phyloP scores from a whole-genome alignment of 2,329 filamentous ascomycete genomes.

The Salinomyces thailandicus region DNA sequence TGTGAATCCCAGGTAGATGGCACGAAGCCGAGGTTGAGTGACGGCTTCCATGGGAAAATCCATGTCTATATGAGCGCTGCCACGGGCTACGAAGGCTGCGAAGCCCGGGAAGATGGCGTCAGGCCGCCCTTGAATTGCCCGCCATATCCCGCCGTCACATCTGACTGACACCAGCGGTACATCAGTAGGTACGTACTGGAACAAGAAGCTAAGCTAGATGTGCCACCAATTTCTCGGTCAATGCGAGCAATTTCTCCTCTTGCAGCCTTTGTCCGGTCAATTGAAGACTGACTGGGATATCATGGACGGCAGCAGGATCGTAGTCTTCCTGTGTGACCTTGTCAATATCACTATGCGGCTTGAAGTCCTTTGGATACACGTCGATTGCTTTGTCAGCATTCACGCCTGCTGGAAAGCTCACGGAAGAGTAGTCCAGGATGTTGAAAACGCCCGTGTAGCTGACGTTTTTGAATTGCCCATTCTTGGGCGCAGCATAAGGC shows the following conservation, averaged over 20 bases:
- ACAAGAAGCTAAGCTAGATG: slow-evolving; percentile 3
- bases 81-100: too few species aligned
- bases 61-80: too few species aligned
- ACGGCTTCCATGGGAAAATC: too few species aligned
- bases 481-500: slow-evolving; percentile 33
- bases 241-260: slow-evolving; percentile 28
- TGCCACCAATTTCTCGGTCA: slow-evolving; percentile 7
- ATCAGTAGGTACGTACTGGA: too few species aligned
- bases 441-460: slow-evolving; percentile 37
- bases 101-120: too few species aligned
- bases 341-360: slow-evolving; percentile 30
- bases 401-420: slow-evolving; percentile 36
- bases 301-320: slow-evolving; percentile 29
- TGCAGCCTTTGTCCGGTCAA: slow-evolving; percentile 24
- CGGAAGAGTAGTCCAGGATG: slow-evolving; percentile 37
- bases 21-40: too few species aligned
- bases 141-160: too few species aligned
- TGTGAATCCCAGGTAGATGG: too few species aligned
- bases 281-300: slow-evolving; percentile 31
- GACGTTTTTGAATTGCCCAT: slow-evolving; percentile 36
- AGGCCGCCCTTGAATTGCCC: too few species aligned
- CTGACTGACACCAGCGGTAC: too few species aligned
- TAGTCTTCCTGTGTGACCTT: slow-evolving; percentile 27
- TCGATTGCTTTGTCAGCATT: slow-evolving; percentile 32
- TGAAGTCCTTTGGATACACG: slow-evolving; percentile 13